phyloP scores from a whole-genome alignment of 495 filamentous ascomycete species.

The Xanthoparmelia taractica region DNA sequence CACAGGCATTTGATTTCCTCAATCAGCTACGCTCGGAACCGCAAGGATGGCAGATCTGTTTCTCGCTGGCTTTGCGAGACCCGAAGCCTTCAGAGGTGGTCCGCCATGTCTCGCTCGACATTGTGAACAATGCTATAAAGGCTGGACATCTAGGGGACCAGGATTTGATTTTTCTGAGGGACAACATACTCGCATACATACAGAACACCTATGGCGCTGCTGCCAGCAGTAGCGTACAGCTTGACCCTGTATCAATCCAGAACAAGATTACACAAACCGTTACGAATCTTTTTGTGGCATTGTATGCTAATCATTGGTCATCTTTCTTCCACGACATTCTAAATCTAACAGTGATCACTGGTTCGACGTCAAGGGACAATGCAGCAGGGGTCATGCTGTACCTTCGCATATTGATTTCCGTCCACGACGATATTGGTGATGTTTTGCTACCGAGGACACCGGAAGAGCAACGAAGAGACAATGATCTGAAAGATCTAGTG shows the following conservation, averaged over 20 bases:
- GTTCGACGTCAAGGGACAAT: slow-evolving; percentile 58
- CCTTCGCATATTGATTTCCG: slow-evolving; percentile 72
- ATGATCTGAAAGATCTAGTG: slow-evolving; percentile 79
- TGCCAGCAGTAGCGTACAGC: slow-evolving; percentile 51
- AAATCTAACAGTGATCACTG: slow-evolving; percentile 47
- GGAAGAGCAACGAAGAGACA: slow-evolving; percentile 69
- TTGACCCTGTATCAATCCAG: slow-evolving; percentile 53
- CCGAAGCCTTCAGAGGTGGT: slow-evolving; percentile 76
- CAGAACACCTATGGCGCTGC: slow-evolving; percentile 59
- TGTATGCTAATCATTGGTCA: slow-evolving; percentile 81
- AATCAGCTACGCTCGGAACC: slow-evolving; percentile 71
- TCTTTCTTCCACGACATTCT: slow-evolving; percentile 84
- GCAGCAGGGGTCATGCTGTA: slow-evolving; percentile 72
- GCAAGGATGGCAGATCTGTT: slow-evolving; percentile 78
- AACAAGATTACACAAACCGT: slow-evolving; percentile 96
- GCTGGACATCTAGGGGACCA: slow-evolving; percentile 59
- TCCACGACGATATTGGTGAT: slow-evolving; percentile 98
- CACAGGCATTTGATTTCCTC: slow-evolving; percentile 81
- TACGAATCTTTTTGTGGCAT: slow-evolving; percentile 77
- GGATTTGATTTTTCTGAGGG: slow-evolving; percentile 60
- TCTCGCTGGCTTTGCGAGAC: slow-evolving; percentile 72
- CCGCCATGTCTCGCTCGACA: slow-evolving; percentile 78
- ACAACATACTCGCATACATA: slow-evolving; percentile 70
- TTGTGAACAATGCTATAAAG: slow-evolving; percentile 85
- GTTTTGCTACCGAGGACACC: slow-evolving; percentile 67